Evolutionary conservation across 192 early-diverging fungal genomes (phyloP), one percentile per base, ranked within the genome.

Genomic region (Jimgerdemannia lactiflua): DNA sequence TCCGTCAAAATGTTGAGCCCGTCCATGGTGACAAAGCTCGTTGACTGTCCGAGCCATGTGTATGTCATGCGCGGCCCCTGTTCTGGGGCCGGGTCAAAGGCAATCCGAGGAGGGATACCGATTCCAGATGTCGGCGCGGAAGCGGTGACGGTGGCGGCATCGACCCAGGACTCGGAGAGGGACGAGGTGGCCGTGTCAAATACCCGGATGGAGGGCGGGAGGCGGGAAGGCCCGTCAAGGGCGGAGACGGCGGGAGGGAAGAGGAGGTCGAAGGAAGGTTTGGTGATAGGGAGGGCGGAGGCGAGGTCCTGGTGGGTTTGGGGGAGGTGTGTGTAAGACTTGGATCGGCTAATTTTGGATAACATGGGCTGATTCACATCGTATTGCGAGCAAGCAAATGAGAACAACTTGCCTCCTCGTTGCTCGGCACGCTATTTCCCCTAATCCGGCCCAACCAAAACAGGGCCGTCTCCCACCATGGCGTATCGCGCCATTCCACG

Each of bases 21-120:
- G 54, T 88, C 88, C 80, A 89, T 75, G 49, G 86, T 85, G 18
- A 88, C 78, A 59, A 89, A 54, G 69, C 88, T 88, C 17, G 85
- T 89, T 2, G 88, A 89, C 73, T 89, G 85, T 18, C 87, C 83
- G 49, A 39, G 0, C 42, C 4, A 9, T 42, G 19, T 40, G 17
- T 42, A 8, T 20, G 43, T 39, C 29, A 43, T 43, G 65, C 64
- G 49, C 64, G 49, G 4, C 3, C 11, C 39, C 19, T 3, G 9
- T 3, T 7, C 17, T 41, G 64, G 39, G 65, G 29, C 7, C 4
- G 19, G 19, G 17, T 67, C 43, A 19, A 4, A 18, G n/a, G 66
- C 43, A 6, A 19, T 43, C 17, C 65, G 4, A 14, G 7, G 3
- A 43, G 65, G 43, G 40, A 65, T 82, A 80, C 80, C 68, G 72